Evolutionary conservation across 208 protist species (phyloP), one percentile per base, ranked within the genome.

Genomic region (Novymonas esmeraldas): DNA sequence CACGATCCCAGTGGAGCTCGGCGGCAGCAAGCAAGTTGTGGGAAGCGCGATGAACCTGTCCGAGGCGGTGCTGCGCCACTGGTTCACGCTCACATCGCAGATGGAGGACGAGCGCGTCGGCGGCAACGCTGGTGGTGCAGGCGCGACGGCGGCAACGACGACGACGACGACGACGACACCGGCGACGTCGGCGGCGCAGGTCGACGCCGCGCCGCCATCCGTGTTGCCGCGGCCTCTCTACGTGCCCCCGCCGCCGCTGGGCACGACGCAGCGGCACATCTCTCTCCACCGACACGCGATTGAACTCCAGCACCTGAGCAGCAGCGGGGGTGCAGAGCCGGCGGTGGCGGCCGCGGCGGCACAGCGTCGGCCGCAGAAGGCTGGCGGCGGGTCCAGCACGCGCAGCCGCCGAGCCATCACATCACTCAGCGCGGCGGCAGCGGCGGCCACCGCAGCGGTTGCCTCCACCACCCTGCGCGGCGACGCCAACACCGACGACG

Each of bases 51-150:
- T 61, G 57, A 64, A 59, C 58, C 87, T 94, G 64, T 73, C 82
- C 13, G 88, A 94, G 57, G 69, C 75, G 36, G 88, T 91, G 45
- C 76, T 94, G 39, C 79, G 79, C 1, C 82, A 94, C 55, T 94
- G 88, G 88, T 90, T 84, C 61, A 58, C 84, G 6, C 52, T 88
- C 13, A 87, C 79, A 14, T 82, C 76, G 24, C 76, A 80, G 45
- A 59, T 88, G 20, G 66, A 79, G 28, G 49, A 66, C 10, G 82
- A 90, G 44, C 41, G 44, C 54, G 22, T 72, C 41, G 3, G 58
- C 45, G 22, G 73, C 56, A 6, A 57, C 33, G 22, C 61, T 38
- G 31, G 56, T 61, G 28, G n/a, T 9, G 3, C 26, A 14, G 60
- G 71, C 11, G 5, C 59, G 1, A 29, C 6, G 52, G 51, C 56